phyloP scores from a whole-genome alignment of 257 asterid genomes.

The Coffea eugenioides region DNA sequence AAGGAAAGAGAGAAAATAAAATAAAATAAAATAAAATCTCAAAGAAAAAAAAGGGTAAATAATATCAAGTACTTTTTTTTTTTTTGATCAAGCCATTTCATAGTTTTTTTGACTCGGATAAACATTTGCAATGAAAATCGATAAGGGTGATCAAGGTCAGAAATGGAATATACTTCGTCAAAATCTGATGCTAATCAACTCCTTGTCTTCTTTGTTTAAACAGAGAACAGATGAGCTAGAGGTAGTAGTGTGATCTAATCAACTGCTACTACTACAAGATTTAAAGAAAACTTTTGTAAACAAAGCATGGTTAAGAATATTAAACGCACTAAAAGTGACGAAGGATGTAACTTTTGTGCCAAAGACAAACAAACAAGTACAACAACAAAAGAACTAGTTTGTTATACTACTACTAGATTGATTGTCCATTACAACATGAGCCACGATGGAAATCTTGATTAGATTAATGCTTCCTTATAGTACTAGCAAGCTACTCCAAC shows the following conservation, averaged over 20 bases:
- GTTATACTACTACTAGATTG: neutral
- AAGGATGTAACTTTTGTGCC: neutral
- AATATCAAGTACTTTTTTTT: neutral
- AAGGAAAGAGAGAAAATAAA: too few species aligned
- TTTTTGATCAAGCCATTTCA: too few species aligned
- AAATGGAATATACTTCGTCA: neutral
- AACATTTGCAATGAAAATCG: neutral
- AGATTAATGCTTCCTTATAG: neutral
- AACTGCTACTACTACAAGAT: neutral
- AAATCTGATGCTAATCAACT: neutral
- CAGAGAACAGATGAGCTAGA: neutral
- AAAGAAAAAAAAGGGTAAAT: neutral
- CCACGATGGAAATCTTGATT: neutral
- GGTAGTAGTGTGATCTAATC: neutral
- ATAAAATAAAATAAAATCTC: too few species aligned
- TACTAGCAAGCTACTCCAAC: neutral
- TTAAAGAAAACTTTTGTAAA: neutral
- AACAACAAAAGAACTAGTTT: neutral
- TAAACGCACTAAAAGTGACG: neutral
- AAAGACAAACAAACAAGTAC: neutral
- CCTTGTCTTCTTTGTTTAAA: slow-evolving; percentile 1
- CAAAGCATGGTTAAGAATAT: neutral
- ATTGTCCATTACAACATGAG: neutral
- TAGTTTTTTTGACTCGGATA: too few species aligned
- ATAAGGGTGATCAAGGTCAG: neutral